Evolutionary conservation across 768 basidiomycete genomes (phyloP).

Genomic region (Amanita thiersii): DNA sequence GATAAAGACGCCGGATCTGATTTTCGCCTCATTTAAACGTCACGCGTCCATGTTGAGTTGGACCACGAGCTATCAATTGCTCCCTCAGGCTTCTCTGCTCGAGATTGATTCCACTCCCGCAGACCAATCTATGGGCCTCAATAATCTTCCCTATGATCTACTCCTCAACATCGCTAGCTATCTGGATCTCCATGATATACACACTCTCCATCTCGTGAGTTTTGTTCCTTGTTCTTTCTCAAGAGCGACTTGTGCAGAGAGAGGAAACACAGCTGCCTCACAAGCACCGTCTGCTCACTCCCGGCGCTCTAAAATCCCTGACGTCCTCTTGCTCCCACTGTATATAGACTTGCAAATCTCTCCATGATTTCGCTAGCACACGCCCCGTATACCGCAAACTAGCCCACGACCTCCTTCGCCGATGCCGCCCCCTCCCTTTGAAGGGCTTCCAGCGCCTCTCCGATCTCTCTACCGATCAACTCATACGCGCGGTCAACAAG

Average conservation of each 20-base stretch:
- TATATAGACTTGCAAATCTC: slow-evolving; percentile 52
- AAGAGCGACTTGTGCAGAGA: slow-evolving; percentile 2
- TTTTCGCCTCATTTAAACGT: not conserved
- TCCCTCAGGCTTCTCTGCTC: not conserved
- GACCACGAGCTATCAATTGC: not conserved
- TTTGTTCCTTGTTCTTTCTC: not conserved
- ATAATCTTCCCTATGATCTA: slow-evolving; percentile 59
- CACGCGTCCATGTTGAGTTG: slow-evolving; percentile 7
- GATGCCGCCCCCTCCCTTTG: slow-evolving; percentile 62
- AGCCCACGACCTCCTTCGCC: slow-evolving; percentile 50
- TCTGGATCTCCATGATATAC: slow-evolving; percentile 53
- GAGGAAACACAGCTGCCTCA: slow-evolving; percentile 5
- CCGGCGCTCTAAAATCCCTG: slow-evolving; percentile 2
- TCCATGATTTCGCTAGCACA: slow-evolving; percentile 54
- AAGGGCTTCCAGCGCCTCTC: slow-evolving; percentile 62
- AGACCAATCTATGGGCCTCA: slow-evolving; percentile 22
- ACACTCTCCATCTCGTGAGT: slow-evolving; percentile 55
- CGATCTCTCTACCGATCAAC: slow-evolving; percentile 54
- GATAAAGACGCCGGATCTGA: not conserved
- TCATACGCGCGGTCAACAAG: slow-evolving; percentile 55
- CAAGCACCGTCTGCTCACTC: not conserved
- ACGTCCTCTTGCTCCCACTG: slow-evolving; percentile 8
- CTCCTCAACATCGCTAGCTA: slow-evolving; percentile 59
- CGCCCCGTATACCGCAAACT: slow-evolving; percentile 63
- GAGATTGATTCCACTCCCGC: slow-evolving; percentile 1